Evolutionary conservation across 192 early-diverging fungal species (phyloP).

Genomic region (Podila horticola): DNA sequence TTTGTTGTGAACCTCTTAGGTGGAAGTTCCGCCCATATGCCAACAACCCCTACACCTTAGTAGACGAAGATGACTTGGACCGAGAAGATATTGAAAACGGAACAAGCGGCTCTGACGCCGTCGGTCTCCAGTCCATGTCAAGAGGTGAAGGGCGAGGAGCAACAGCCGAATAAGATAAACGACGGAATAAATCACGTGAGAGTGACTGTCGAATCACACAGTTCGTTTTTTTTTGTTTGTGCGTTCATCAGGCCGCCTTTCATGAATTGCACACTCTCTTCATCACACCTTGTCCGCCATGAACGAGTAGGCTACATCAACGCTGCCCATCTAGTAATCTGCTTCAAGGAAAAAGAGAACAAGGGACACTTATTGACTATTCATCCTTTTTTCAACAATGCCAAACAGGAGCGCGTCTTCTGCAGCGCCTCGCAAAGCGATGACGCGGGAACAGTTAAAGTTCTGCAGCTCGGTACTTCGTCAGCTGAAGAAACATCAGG

Average conservation of each 20-base stretch:
- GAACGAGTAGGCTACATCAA: too few relatives aligned
- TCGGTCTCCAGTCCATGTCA: slow-evolving; percentile 44
- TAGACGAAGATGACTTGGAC: slow-evolving; percentile 36
- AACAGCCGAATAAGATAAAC: too few relatives aligned
- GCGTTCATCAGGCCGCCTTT: too few relatives aligned
- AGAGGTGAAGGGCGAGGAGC: slow-evolving; percentile 19
- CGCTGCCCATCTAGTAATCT: too few relatives aligned
- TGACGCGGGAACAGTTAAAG: slow-evolving; percentile 87
- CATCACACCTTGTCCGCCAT: too few relatives aligned
- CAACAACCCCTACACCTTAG: slow-evolving; percentile 60
- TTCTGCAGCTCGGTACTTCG: slow-evolving; percentile 81
- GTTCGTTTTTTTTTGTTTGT: too few relatives aligned
- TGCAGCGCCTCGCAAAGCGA: slow-evolving; percentile 20
- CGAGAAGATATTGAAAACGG: slow-evolving; percentile 41
- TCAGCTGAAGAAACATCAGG: slow-evolving; percentile 81
- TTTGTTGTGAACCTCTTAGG: slow-evolving; percentile 17
- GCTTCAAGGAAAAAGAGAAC: too few relatives aligned
- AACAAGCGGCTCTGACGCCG: slow-evolving; percentile 9
- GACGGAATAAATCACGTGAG: too few relatives aligned
- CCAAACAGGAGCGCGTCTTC: slow-evolving; percentile 1
- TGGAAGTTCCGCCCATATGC: slow-evolving; percentile 62
- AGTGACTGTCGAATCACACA: too few relatives aligned
- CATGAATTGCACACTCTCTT: too few relatives aligned
- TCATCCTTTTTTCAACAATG: neutral
- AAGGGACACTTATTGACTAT: neutral